Conservation (phyloP, 108 stramenopile species). For the Nannochloropsis salina region DNA sequence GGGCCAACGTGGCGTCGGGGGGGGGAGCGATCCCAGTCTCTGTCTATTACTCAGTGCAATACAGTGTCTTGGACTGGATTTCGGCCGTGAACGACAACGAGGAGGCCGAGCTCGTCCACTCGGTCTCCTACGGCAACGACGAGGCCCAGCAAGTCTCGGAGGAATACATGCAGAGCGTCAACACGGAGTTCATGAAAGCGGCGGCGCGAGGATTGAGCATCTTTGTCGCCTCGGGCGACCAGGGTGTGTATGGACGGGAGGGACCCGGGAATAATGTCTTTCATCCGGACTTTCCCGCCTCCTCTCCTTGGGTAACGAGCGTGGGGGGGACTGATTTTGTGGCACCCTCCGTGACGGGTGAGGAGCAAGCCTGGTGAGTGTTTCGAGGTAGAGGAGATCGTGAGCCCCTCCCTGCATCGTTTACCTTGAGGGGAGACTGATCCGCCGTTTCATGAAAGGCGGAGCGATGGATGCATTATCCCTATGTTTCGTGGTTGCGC, state of each 20-base stretch:
- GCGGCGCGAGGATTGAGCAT: constrained; percentile 40
- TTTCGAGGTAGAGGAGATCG: background rate
- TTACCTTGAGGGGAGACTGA: too few species aligned
- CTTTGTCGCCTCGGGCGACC: constrained; percentile 49
- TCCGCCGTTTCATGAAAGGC: too few species aligned
- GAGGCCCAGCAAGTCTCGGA: constrained; percentile 43
- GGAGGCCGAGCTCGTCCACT: constrained; percentile 36
- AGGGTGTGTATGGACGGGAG: constrained; percentile 52
- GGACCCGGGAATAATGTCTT: constrained; percentile 30
- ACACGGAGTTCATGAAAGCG: constrained; percentile 38
- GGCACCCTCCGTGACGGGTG: constrained; percentile 28
- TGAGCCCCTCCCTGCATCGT: too few species aligned
- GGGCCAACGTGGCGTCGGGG: constrained; percentile 32
- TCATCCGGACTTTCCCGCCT: constrained; percentile 59
- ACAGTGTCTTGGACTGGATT: constrained; percentile 42
- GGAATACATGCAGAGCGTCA: constrained; percentile 42
- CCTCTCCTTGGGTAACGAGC: constrained; percentile 58
- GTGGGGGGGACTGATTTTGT: constrained; percentile 56
- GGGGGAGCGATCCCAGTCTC: constrained; percentile 39
- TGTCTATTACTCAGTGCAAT: constrained; percentile 30
- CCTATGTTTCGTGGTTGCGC: background rate
- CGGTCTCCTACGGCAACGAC: constrained; percentile 50
- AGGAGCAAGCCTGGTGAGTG: constrained; percentile 40
- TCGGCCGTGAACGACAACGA: constrained; percentile 24
- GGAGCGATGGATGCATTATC: background rate